Evolutionary conservation across 2,329 filamentous ascomycete species (phyloP).

Genomic region (Akanthomyces muscarius): DNA sequence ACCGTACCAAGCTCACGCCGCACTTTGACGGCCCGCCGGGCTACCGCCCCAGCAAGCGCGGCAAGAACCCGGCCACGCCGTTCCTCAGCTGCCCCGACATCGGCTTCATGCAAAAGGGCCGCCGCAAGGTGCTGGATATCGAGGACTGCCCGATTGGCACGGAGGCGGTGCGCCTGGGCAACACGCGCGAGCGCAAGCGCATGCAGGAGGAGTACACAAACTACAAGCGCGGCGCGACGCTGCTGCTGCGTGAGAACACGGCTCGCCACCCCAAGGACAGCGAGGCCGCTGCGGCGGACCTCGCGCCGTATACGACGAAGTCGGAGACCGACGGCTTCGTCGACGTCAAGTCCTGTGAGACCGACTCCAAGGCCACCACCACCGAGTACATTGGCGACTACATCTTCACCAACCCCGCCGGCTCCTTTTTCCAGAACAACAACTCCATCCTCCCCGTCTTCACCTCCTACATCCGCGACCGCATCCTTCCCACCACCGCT

Average conservation of each 20-base stretch:
- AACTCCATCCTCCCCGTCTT: slow-evolving; percentile 91
- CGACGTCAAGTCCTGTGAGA: slow-evolving; percentile 85
- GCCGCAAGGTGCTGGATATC: slow-evolving; percentile 78
- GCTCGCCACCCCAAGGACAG: slow-evolving; percentile 55
- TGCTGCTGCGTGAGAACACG: slow-evolving; percentile 85
- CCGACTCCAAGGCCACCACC: slow-evolving; percentile 74
- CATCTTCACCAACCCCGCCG: slow-evolving; percentile 85
- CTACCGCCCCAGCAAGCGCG: slow-evolving; percentile 44
- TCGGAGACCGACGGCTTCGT: slow-evolving; percentile 55
- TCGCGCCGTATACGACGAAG: slow-evolving; percentile 34
- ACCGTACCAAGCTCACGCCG: slow-evolving; percentile 93
- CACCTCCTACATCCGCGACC: slow-evolving; percentile 78
- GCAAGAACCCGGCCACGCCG: slow-evolving; percentile 29
- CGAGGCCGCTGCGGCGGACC: slow-evolving; percentile 26
- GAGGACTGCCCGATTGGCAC: slow-evolving; percentile 97
- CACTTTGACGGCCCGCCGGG: slow-evolving; percentile 81
- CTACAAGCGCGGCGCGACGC: slow-evolving; percentile 79
- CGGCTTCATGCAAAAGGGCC: slow-evolving; percentile 88
- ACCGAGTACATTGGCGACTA: slow-evolving; percentile 86
- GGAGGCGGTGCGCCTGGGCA: slow-evolving; percentile 72
- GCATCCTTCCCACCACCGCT: slow-evolving; percentile 59
- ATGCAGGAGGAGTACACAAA: slow-evolving; percentile 66
- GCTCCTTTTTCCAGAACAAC: slow-evolving; percentile 99
- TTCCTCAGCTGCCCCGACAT: slow-evolving; percentile 70
- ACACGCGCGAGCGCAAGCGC: slow-evolving; percentile 72